phyloP scores from a whole-genome alignment of 148 eudicot species.

The Bassia scoparia region DNA sequence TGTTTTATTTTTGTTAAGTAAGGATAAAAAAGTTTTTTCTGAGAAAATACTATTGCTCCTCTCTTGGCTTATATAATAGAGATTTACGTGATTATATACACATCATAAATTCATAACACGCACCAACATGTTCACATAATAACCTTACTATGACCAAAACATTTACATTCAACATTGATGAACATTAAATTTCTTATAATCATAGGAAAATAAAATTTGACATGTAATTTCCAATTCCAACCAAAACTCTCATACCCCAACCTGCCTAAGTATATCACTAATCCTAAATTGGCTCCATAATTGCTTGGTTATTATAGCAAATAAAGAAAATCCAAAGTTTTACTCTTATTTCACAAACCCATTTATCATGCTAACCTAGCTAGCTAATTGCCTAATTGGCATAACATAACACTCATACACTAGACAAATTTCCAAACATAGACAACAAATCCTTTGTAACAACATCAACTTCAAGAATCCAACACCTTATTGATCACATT shows the following conservation, averaged over 20 bases:
- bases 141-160: neutral
- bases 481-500: conserved; percentile 43
- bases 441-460: neutral
- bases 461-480: conserved; percentile 9
- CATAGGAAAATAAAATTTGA: neutral
- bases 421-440: neutral
- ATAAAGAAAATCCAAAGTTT: neutral
- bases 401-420: neutral
- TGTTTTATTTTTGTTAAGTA: too few species aligned
- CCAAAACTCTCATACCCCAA: conserved; percentile 6
- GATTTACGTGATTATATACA: too few species aligned
- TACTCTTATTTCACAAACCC: neutral
- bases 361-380: neutral
- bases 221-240: neutral
- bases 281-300: conserved; percentile 6
- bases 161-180: neutral
- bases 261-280: conserved; percentile 10
- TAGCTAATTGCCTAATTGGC: too few species aligned
- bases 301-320: neutral
- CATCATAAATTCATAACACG: too few species aligned
- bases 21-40: too few species aligned
- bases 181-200: neutral
- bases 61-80: too few species aligned
- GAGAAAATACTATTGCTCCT: too few species aligned
- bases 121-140: too few species aligned